A percentile compares a stretch with the other conserved stretches of the same genome.
Conservation (phyloP, 2,329 filamentous ascomycete genomes). For the Monosporascus sp. region DNA sequence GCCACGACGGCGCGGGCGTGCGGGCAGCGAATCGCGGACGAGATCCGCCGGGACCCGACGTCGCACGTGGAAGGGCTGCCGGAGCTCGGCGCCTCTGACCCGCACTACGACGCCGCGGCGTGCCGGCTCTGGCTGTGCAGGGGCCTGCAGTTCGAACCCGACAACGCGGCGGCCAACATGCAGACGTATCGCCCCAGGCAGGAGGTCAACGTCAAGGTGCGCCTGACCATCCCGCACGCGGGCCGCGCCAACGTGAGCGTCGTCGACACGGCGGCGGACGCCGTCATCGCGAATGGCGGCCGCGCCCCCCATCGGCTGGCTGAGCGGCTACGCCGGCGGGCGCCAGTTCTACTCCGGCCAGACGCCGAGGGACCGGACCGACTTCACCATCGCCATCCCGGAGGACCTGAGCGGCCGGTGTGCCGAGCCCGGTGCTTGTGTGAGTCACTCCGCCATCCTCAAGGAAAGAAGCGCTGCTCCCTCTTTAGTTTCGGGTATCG, state of each 20-base stretch:
- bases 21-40: conserved; percentile 17
- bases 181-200: conserved; percentile 36
- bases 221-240: conserved; percentile 40
- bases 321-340: conserved; percentile 24
- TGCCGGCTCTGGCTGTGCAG: conserved; percentile 36
- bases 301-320: conserved; percentile 23
- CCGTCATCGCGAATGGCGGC: conserved; percentile 24
- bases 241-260: conserved; percentile 44
- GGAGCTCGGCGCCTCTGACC: conserved; percentile 22
- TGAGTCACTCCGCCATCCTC: conserved; percentile 13
- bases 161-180: conserved; percentile 31
- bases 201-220: conserved; percentile 35
- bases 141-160: conserved; percentile 31
- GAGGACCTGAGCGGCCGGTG: conserved; percentile 18
- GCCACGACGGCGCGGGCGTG: conserved; percentile 19
- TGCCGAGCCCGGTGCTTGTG: conserved; percentile 21
- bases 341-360: conserved; percentile 19
- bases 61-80: conserved; percentile 27
- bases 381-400: conserved; percentile 24
- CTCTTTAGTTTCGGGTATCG: too few species aligned
- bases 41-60: conserved; percentile 22
- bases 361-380: conserved; percentile 23
- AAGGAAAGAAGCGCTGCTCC: too few species aligned
- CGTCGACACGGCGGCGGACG: conserved; percentile 38
- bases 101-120: conserved; percentile 16